Conservation (phyloP, 1,284 basidiomycete species). For the Malassezia cuniculi region DNA sequence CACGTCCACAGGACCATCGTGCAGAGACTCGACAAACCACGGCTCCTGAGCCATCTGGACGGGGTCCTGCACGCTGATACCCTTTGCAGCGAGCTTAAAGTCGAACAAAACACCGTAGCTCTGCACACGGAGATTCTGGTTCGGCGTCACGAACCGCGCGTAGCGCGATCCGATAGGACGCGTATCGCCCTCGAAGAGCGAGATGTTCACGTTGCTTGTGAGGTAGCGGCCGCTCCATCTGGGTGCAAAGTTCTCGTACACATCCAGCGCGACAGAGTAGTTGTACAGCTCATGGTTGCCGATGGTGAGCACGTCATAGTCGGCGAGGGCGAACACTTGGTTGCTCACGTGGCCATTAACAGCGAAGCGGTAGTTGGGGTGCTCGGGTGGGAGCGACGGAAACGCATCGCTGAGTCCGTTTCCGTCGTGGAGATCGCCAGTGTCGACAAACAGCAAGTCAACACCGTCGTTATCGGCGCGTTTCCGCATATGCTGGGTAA, state of each 20-base stretch:
- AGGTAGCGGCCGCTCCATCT: conserved; percentile 25
- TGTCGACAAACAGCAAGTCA: conserved; percentile 42
- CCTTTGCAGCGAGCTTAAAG: conserved; percentile 30
- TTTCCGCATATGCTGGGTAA: conserved; percentile 35
- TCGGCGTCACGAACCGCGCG: conserved; percentile 26
- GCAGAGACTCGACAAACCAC: conserved; percentile 34
- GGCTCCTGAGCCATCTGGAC: conserved; percentile 33
- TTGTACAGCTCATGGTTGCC: conserved; percentile 82
- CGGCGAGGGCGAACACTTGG: conserved; percentile 53
- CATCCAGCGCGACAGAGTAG: conserved; percentile 62
- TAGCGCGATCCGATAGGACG: conserved; percentile 31
- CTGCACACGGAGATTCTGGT: conserved; percentile 27
- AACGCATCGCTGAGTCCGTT: conserved; percentile 39
- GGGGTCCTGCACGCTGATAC: conserved; percentile 28
- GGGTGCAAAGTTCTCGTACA: conserved; percentile 66
- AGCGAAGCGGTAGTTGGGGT: neutral
- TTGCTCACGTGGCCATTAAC: conserved; percentile 37
- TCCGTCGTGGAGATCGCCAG: conserved; percentile 38
- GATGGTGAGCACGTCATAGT: conserved; percentile 70
- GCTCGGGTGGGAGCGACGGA: conserved; percentile 10
- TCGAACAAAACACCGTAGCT: conserved; percentile 36
- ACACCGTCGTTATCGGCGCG: conserved; percentile 26
- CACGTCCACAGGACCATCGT: conserved; percentile 22
- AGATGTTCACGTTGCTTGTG: conserved; percentile 32
- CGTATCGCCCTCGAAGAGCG: conserved; percentile 18